A percentile compares a stretch with the other conserved stretches of the same genome.
Evolutionary conservation across 371 early-diverging fungal genomes (phyloP).

Genomic region (Thermomucor indicae-seudaticae): DNA sequence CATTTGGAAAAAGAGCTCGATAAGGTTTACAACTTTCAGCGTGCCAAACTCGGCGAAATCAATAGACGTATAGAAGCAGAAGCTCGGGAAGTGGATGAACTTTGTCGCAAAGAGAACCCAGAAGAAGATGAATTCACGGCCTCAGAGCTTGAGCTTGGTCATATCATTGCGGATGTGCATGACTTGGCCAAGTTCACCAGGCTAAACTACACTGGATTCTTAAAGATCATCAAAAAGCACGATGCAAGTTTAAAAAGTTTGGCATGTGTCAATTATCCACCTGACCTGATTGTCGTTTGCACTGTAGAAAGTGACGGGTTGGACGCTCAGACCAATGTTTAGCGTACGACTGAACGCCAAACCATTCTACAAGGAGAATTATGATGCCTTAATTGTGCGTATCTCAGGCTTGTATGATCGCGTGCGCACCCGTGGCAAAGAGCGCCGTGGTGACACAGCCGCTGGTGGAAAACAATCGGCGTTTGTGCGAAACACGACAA

Average conservation of each 20-base stretch:
- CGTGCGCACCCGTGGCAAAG: constrained; percentile 80
- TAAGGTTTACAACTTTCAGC: constrained; percentile 88
- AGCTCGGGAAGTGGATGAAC: constrained; percentile 51
- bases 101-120: constrained; percentile 64
- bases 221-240: constrained; percentile 98
- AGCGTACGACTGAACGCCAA: constrained; percentile 81
- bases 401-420: constrained; percentile 90
- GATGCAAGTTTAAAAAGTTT: constrained; percentile 57
- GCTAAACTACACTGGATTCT: constrained; percentile 95
- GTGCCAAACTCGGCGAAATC: constrained; percentile 88
- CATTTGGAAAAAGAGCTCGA: constrained; percentile 87
- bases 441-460: constrained; percentile 48
- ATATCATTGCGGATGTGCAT: constrained; percentile 88
- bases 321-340: constrained; percentile 86
- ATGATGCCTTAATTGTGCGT: constrained; percentile 86
- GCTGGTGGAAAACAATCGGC: constrained; percentile 55
- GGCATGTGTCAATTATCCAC: not conserved
- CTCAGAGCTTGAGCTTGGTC: constrained; percentile 79
- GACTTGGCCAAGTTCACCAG: constrained; percentile 93
- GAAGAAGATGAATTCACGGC: constrained; percentile 60
- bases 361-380: constrained; percentile 90
- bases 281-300: not conserved
- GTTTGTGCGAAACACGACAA: constrained; percentile 89
- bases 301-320: constrained; percentile 79
- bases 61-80: constrained; percentile 76